A percentile compares a stretch with the other conserved stretches of the same genome.
Conservation (phyloP, 2,329 filamentous ascomycete species). For the Lecanoromycetidae sp. region DNA sequence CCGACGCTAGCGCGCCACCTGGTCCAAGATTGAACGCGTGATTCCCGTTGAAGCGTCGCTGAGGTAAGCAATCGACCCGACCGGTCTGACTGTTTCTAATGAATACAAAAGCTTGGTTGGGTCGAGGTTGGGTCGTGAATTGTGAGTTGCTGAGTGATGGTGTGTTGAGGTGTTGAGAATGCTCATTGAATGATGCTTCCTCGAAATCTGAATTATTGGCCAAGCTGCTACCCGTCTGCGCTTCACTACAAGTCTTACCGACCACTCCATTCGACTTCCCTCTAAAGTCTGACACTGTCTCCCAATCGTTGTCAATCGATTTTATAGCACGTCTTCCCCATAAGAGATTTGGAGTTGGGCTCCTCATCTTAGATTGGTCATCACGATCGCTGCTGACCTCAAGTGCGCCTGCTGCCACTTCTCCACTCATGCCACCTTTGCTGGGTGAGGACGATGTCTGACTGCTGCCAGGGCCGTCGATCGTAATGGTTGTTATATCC, state of each 20-base stretch:
- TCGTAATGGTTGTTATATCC: too few species aligned
- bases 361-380: neutral
- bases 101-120: slow-evolving; percentile 13
- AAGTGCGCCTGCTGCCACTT: neutral
- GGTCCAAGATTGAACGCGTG: neutral
- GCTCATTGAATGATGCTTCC: neutral
- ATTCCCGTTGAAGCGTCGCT: too few species aligned
- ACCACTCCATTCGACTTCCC: slow-evolving; percentile 9
- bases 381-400: neutral
- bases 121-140: slow-evolving; percentile 12
- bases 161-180: neutral
- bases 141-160: neutral
- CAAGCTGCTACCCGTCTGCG: slow-evolving; percentile 20
- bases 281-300: slow-evolving; percentile 20
- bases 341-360: slow-evolving; percentile 8
- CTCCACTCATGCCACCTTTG: neutral
- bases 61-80: neutral
- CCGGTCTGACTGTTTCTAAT: slow-evolving; percentile 11
- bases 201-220: slow-evolving; percentile 21
- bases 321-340: neutral
- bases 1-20: slow-evolving; percentile 9
- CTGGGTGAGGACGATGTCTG: slow-evolving; percentile 5
- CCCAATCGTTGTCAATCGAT: slow-evolving; percentile 21
- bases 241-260: neutral
- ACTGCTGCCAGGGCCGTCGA: slow-evolving; percentile 10